Conservation (phyloP, 352 stramenopile species). For the Pythium sukuiense region DNA sequence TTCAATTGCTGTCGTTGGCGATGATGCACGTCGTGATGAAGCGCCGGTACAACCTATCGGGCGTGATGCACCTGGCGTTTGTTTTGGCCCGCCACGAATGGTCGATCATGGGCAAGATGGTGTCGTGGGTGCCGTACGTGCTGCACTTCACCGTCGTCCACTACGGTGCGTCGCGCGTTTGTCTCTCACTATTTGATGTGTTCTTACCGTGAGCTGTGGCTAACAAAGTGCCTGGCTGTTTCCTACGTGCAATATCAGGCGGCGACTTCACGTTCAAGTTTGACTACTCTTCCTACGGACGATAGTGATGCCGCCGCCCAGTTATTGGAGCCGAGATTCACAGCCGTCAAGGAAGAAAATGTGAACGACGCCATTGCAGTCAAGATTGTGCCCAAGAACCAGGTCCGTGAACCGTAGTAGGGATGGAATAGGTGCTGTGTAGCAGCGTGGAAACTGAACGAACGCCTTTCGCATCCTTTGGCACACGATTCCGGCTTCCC, state of each 20-base stretch:
- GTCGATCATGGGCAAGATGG: conserved; percentile 20
- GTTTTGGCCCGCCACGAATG: conserved; percentile 12
- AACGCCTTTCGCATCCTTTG: no score
- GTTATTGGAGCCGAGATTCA: no score
- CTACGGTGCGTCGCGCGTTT: conserved; percentile 10
- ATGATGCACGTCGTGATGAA: conserved; percentile 20
- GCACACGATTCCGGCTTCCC: no score
- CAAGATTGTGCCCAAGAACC: no score
- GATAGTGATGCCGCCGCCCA: neutral
- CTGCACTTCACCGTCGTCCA: conserved; percentile 21
- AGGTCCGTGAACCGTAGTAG: no score
- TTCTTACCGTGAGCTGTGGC: neutral
- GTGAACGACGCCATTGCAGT: no score
- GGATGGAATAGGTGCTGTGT: no score
- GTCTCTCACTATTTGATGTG: neutral
- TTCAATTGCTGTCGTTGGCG: conserved; percentile 12
- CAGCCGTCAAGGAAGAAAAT: no score
- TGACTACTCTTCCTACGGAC: neutral
- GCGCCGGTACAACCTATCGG: conserved; percentile 19
- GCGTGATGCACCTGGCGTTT: conserved; percentile 16
- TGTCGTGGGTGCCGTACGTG: conserved; percentile 19
- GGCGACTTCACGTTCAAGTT: conserved; percentile 20
- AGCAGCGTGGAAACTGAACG: no score
- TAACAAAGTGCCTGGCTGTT: neutral
- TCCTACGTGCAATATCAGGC: neutral